A percentile compares a stretch with the other conserved stretches of the same genome.
Evolutionary conservation across 73 alveolate species (phyloP).

Genomic region (Loxodes magnus): DNA sequence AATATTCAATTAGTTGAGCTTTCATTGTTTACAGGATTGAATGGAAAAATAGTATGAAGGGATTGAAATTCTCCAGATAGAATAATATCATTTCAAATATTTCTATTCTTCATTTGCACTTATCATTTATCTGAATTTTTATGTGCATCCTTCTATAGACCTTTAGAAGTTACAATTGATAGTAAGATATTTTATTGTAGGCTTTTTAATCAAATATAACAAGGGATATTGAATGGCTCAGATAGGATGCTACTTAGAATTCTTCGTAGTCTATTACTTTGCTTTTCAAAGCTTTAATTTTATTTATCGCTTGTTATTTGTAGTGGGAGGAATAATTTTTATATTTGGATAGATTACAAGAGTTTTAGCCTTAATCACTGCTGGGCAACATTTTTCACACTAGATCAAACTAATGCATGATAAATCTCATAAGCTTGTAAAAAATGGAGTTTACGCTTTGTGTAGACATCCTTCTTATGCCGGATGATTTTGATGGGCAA

Average conservation of each 20-base stretch:
- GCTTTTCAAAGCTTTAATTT: background rate
- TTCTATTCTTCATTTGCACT: no score
- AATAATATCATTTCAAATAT: no score
- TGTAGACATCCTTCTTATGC: slow-evolving; percentile 35
- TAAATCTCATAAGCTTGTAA: slow-evolving; percentile 19
- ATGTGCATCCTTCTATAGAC: no score
- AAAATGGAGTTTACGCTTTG: slow-evolving; percentile 17
- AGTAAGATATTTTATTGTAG: no score
- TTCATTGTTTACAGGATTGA: no score
- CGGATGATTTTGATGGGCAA: slow-evolving; percentile 30
- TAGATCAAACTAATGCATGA: slow-evolving; percentile 3
- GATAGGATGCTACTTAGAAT: background rate
- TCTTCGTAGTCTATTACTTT: background rate
- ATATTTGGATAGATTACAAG: background rate
- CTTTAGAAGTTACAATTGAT: no score
- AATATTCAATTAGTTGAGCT: no score
- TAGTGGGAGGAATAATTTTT: background rate
- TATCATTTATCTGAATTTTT: no score
- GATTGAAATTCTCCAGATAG: no score
- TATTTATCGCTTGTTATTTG: background rate
- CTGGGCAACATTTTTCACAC: slow-evolving; percentile 1
- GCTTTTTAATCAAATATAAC: slow-evolving; percentile 1
- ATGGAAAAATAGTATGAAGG: no score
- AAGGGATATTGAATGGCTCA: background rate
- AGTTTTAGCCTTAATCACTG: background rate